Conservation (phyloP, 225 moss, liverwort and hornwort species). For the Anthoceros angustus region DNA sequence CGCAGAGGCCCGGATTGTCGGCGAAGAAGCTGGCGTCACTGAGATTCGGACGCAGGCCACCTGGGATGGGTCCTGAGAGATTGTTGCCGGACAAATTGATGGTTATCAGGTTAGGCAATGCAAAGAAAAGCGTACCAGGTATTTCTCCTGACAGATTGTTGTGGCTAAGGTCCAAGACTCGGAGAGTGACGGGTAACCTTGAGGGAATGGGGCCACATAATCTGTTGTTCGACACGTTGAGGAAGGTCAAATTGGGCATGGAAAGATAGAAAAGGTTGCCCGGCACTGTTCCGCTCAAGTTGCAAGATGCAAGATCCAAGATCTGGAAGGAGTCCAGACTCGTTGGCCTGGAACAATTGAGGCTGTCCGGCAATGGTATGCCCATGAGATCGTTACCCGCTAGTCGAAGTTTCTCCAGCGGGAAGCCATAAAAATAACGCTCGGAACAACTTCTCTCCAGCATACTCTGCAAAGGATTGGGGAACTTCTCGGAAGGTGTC, state of each 20-base stretch:
- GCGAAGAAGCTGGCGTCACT: slow-evolving; percentile 5
- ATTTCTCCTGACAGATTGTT: slow-evolving; percentile 7
- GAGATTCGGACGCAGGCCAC: background rate
- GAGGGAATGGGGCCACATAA: background rate
- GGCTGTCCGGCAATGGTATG: slow-evolving; percentile 1
- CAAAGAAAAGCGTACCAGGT: background rate
- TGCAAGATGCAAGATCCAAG: slow-evolving; percentile 5
- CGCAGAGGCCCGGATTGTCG: slow-evolving; percentile 9
- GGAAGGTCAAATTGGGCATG: background rate
- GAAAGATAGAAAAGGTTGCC: background rate
- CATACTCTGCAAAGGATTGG: background rate
- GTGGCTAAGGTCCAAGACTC: slow-evolving; percentile 10
- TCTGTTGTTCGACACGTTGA: slow-evolving; percentile 3
- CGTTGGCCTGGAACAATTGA: background rate
- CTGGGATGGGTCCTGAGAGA: slow-evolving; percentile 4
- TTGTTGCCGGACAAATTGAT: slow-evolving; percentile 8
- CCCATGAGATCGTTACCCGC: slow-evolving; percentile 9
- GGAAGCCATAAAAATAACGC: no score
- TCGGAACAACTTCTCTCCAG: background rate
- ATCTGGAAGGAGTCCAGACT: background rate
- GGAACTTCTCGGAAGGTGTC: background rate
- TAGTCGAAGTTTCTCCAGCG: background rate
- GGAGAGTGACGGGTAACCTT: background rate
- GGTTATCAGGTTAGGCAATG: background rate
- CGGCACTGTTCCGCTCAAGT: slow-evolving; percentile 4